A percentile compares a stretch with the other conserved stretches of the same genome.
These are phyloP conservation scores for Ceratobasidium sp. DNA, from an alignment of 1,284 basidiomycete genomes.

Conservation along the genomic window DNA sequence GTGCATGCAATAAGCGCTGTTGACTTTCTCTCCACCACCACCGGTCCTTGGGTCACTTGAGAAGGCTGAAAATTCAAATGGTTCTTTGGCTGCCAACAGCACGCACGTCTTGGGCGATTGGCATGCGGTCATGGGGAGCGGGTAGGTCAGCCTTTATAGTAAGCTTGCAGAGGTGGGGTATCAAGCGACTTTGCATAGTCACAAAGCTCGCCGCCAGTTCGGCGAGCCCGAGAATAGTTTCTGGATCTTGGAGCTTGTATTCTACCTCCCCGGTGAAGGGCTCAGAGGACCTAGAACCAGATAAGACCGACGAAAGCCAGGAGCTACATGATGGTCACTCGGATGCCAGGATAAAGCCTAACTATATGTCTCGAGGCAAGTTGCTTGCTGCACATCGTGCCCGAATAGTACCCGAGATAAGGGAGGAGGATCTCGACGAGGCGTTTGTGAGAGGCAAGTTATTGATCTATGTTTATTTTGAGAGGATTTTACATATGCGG, in stretches of 20 bases:
- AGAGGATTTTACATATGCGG: constrained; percentile 17
- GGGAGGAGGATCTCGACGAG: constrained; percentile 80
- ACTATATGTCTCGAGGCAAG: constrained; percentile 54
- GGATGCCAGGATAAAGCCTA: not conserved
- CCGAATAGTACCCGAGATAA: constrained; percentile 72
- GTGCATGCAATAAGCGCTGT: constrained; percentile 6
- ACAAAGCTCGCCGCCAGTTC: not conserved
- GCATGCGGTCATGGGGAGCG: not conserved
- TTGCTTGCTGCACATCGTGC: constrained; percentile 74
- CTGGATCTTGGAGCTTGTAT: not conserved
- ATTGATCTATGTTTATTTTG: constrained; percentile 20
- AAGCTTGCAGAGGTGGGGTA: not conserved
- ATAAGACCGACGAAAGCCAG: constrained; percentile 20
- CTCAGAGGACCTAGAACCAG: not conserved
- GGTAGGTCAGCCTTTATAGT: not conserved
- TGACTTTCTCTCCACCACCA: not conserved
- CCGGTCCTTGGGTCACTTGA: not conserved
- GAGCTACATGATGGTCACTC: not conserved
- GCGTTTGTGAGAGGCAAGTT: constrained; percentile 77
- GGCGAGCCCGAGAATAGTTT: not conserved
- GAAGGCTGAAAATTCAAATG: not conserved
- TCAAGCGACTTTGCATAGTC: not conserved
- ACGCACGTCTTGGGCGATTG: not conserved
- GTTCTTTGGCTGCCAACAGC: not conserved
- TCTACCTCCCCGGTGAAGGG: not conserved